phyloP scores from a whole-genome alignment of 257 asterid genomes.

The Capsicum baccatum region DNA sequence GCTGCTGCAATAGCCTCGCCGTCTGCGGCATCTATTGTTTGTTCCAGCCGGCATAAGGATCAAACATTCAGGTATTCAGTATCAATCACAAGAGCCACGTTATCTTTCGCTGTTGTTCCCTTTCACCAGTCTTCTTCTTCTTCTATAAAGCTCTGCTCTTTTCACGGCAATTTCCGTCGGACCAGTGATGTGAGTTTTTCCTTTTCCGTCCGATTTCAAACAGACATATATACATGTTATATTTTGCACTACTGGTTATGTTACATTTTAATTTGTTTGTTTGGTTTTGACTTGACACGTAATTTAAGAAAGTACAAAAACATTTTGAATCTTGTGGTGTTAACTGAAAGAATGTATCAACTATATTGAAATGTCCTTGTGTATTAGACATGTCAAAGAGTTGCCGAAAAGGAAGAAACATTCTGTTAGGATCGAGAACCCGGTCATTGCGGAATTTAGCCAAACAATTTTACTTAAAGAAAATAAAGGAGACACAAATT shows the following conservation, averaged over 20 bases:
- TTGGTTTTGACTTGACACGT: too few relatives aligned
- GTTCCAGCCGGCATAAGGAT: conserved; percentile 30
- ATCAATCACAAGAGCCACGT: conserved; percentile 22
- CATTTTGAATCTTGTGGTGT: too few relatives aligned
- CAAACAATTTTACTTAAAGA: too few relatives aligned
- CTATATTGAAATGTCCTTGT: too few relatives aligned
- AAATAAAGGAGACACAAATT: too few relatives aligned
- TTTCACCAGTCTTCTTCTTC: not conserved
- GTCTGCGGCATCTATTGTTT: conserved; percentile 26
- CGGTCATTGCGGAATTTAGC: too few relatives aligned
- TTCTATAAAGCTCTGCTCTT: conserved; percentile 7
- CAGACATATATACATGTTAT: not conserved
- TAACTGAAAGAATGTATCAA: too few relatives aligned
- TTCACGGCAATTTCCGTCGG: not conserved
- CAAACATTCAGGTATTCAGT: conserved; percentile 25
- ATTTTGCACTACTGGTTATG: not conserved
- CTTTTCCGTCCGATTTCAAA: not conserved
- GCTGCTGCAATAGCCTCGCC: conserved; percentile 43
- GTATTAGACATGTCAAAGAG: too few relatives aligned
- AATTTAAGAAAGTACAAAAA: too few relatives aligned
- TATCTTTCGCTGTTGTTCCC: not conserved
- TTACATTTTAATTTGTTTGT: too few relatives aligned
- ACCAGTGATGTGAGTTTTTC: conserved; percentile 13
- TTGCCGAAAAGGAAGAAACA: too few relatives aligned
- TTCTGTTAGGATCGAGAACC: too few relatives aligned